phyloP scores from a whole-genome alignment of 1,284 basidiomycete species.

The Puccinia triticina region DNA sequence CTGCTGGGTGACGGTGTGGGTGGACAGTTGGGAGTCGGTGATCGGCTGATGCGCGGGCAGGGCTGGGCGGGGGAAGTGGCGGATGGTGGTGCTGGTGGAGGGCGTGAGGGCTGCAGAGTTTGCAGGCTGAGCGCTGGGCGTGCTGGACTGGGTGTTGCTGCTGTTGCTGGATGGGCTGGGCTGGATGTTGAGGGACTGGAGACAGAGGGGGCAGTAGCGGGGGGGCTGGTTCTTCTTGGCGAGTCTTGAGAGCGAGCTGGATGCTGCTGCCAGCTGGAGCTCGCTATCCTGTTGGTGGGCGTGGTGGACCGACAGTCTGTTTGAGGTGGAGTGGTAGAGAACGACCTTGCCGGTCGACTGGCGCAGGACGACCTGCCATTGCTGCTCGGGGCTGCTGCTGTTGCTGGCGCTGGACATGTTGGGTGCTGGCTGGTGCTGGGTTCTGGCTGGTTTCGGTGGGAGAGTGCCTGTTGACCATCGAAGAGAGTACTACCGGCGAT shows the following conservation, averaged over 20 bases:
- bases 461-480: too few relatives aligned
- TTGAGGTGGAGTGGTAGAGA: constrained; percentile 37
- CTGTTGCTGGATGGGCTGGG: not conserved
- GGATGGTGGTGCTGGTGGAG: not conserved
- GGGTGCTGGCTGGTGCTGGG: too few relatives aligned
- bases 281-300: not conserved
- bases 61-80: not conserved
- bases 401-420: too few relatives aligned
- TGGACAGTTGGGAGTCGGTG: not conserved
- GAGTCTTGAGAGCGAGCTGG: not conserved
- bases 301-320: constrained; percentile 29
- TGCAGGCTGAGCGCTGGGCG: too few relatives aligned
- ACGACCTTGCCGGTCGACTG: constrained; percentile 45
- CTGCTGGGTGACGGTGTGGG: constrained; percentile 24
- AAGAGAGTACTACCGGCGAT: too few relatives aligned
- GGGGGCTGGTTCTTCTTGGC: not conserved
- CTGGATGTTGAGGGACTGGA: constrained; percentile 3
- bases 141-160: not conserved
- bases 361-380: constrained; percentile 17
- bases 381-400: not conserved
- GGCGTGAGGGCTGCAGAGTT: not conserved
- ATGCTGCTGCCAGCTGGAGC: not conserved
- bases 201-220: constrained; percentile 22
- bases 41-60: not conserved
- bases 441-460: too few relatives aligned